Conservation (phyloP, 2,329 filamentous ascomycete species). For the Colletotrichum phormii region DNA sequence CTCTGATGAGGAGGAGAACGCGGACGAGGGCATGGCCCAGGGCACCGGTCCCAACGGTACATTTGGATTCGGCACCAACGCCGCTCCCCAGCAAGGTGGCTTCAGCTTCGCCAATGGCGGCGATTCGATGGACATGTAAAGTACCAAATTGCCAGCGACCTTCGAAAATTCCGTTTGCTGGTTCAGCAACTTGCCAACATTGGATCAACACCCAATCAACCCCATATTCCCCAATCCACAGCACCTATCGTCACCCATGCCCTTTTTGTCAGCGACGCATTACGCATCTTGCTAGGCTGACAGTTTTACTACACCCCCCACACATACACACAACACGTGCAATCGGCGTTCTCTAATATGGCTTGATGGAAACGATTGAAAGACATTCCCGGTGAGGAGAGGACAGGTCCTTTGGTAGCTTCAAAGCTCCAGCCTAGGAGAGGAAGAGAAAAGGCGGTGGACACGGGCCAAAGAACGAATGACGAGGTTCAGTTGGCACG, state of each 20-base stretch:
- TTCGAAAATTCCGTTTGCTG: slow-evolving; percentile 17
- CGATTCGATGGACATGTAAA: slow-evolving; percentile 75
- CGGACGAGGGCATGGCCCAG: slow-evolving; percentile 82
- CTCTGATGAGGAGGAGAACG: slow-evolving; percentile 96
- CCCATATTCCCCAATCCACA: slow-evolving; percentile 13
- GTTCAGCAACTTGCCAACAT: neutral
- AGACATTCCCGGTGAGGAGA: slow-evolving; percentile 38
- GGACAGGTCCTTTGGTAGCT: slow-evolving; percentile 69
- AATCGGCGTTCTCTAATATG: slow-evolving; percentile 48
- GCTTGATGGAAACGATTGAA: slow-evolving; percentile 50
- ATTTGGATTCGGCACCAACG: slow-evolving; percentile 82
- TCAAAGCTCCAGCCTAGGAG: slow-evolving; percentile 71
- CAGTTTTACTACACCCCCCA: slow-evolving; percentile 36
- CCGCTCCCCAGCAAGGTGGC: slow-evolving; percentile 73
- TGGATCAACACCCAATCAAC: slow-evolving; percentile 8
- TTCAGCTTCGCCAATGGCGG: slow-evolving; percentile 91
- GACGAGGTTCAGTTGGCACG: slow-evolving; percentile 20
- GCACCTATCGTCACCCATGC: slow-evolving; percentile 25
- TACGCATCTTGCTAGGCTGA: slow-evolving; percentile 23
- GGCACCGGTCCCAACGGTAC: slow-evolving; percentile 75
- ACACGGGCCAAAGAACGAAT: slow-evolving; percentile 21
- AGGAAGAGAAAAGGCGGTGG: slow-evolving; percentile 35
- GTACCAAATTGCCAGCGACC: slow-evolving; percentile 19
- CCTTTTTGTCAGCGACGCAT: slow-evolving; percentile 29
- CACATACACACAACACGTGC: slow-evolving; percentile 37